Evolutionary conservation across 257 asterid species (phyloP).

Genomic region (Cinchona pubescens): DNA sequence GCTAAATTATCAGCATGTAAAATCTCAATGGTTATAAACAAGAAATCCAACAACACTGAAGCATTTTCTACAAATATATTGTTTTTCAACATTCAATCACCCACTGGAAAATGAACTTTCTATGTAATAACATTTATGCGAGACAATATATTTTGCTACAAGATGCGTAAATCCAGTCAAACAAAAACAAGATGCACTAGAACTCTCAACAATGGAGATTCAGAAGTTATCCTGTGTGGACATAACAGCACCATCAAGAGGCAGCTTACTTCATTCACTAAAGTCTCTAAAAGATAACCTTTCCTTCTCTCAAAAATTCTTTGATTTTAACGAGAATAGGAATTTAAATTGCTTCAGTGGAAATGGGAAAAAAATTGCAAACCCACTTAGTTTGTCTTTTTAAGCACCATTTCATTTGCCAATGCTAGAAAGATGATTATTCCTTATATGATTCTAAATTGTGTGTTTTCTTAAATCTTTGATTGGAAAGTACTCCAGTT

Average conservation of each 20-base stretch:
- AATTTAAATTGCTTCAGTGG: not conserved
- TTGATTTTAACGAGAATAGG: not conserved
- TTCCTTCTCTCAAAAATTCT: not conserved
- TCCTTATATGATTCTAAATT: not conserved
- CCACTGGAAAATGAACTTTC: not conserved
- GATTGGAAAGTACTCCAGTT: not conserved
- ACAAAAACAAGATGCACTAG: not conserved
- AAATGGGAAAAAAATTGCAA: not conserved
- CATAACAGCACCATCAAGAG: not conserved
- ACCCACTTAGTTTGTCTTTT: not conserved
- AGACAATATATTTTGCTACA: not conserved
- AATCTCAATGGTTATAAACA: not conserved
- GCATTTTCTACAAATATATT: not conserved
- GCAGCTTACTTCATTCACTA: not conserved
- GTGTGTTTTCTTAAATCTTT: not conserved
- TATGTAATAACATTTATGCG: not conserved
- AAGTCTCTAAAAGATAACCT: not conserved
- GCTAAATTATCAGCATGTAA: not conserved
- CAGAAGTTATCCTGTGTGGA: not conserved
- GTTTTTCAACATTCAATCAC: not conserved
- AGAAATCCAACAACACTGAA: not conserved
- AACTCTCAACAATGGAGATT: not conserved
- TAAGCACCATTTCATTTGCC: not conserved
- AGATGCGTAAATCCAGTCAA: not conserved
- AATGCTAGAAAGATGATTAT: not conserved